phyloP scores from a whole-genome alignment of 2,329 filamentous ascomycete genomes.

The Moelleriella libera region DNA sequence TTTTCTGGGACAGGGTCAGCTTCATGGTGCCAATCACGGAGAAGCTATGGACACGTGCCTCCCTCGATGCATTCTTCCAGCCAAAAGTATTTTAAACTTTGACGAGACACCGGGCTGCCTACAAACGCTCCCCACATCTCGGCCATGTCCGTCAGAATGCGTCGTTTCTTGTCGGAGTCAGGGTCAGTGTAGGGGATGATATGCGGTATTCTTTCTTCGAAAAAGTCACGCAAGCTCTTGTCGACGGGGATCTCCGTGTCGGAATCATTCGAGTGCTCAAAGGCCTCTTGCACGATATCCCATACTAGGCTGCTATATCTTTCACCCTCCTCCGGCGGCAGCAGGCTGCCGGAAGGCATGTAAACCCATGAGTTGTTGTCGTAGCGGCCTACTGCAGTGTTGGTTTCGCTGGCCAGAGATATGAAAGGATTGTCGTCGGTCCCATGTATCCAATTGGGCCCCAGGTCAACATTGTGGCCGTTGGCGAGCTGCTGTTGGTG shows the following conservation, averaged over 20 bases:
- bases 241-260: conserved; percentile 29
- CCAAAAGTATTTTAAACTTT: conserved; percentile 67
- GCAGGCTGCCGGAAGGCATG: conserved; percentile 36
- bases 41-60: conserved; percentile 21
- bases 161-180: conserved; percentile 24
- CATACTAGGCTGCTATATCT: conserved; percentile 43
- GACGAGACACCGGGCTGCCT: conserved; percentile 46
- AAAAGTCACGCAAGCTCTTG: conserved; percentile 41
- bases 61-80: conserved; percentile 66
- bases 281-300: conserved; percentile 54
- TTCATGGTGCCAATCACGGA: background rate
- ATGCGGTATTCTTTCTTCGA: conserved; percentile 26
- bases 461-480: conserved; percentile 38
- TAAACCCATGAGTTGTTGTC: conserved; percentile 41
- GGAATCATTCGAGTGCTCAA: conserved; percentile 48
- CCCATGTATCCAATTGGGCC: conserved; percentile 73
- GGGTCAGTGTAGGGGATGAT: conserved; percentile 30
- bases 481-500: conserved; percentile 34
- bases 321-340: conserved; percentile 32
- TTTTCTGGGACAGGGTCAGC: too few relatives aligned
- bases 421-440: conserved; percentile 57
- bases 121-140: conserved; percentile 61
- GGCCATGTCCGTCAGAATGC: conserved; percentile 35
- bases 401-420: conserved; percentile 48
- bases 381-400: conserved; percentile 31